Base-by-base conservation (phyloP, 805 yeast species). In the Candida nanaspora region DNA sequence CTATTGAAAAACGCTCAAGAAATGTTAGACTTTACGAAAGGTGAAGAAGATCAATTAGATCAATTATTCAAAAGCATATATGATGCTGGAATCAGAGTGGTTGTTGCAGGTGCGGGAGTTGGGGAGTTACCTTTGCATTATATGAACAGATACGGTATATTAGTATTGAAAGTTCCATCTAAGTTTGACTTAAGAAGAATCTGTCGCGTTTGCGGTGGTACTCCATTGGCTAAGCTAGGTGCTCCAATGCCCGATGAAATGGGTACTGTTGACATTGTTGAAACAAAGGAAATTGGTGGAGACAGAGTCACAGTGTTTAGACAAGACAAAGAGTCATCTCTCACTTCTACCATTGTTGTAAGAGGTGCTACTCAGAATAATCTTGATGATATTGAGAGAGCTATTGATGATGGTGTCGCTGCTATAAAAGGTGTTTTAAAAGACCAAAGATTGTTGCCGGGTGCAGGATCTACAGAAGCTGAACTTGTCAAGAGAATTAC, bases 361-460 rank as follows among this genome's bases (percentile, higher is more conserved):
- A 78, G 98, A 63, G 98, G 98, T 41, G 98, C 98, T 33, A 93
- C 98, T 6, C 91, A 87, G 63, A 89, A 86, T 66, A 78, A 75
- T 59, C 69, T 93, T 59, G 98, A 93, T 57, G 98, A 93, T 60
- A 77, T 93, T 44, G 98, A 93, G 69, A 80, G 98, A 57, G 95
- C 98, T 38, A 86, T 93, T 47, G 98, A 93, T 59, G 98, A 93
- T 56, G 97, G 98, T 57, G 95, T 93, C 37, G 77, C 86, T 45
- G 86, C 94, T 26, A 78, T 91, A 51, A 93, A 93, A 66, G 89
- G 96, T 1, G 71, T 93, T 48, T 74, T 91, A 52, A 84, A 82
- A 63, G 95, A 91, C 61, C 68, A 76, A 38, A 72, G 86, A 47
- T 72, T 91, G 49, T 72, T 91, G 46, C 89, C 97, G 3, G 98